Evolutionary conservation across 1,284 basidiomycete genomes (phyloP).

Genomic region (Papiliotrema terrestris): DNA sequence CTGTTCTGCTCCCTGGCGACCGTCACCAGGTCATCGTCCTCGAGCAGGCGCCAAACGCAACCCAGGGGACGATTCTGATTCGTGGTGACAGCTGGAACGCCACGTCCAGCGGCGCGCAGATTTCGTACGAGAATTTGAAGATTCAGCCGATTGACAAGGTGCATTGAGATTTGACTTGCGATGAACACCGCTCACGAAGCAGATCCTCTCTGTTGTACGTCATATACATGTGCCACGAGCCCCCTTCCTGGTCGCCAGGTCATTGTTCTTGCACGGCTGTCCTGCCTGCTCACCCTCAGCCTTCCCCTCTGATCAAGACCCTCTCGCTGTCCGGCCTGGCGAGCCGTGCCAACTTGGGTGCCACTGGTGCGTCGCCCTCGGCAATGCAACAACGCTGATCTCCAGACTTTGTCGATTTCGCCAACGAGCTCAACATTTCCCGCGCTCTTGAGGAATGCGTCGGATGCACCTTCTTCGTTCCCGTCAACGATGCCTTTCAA

Average conservation of each 20-base stretch:
- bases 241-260: too few species aligned
- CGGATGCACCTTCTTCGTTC: constrained; percentile 45
- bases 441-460: constrained; percentile 20
- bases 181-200: too few species aligned
- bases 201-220: constrained; percentile 8
- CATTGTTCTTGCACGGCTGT: too few species aligned
- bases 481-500: constrained; percentile 33
- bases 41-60: constrained; percentile 18
- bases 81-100: constrained; percentile 25
- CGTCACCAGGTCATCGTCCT: constrained; percentile 35
- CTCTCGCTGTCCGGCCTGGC: constrained; percentile 15
- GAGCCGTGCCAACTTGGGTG: constrained; percentile 13
- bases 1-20: constrained; percentile 14
- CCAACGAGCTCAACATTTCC: constrained; percentile 16
- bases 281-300: constrained; percentile 7
- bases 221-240: too few species aligned
- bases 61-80: constrained; percentile 13
- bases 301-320: constrained; percentile 17
- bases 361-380: too few species aligned
- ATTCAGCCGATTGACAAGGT: constrained; percentile 28
- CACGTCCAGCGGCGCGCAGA: constrained; percentile 8
- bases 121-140: constrained; percentile 15
- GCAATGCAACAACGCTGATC: too few species aligned
- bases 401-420: constrained; percentile 14
- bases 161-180: too few species aligned